These are phyloP conservation scores for Diplocarpon rosae DNA, from an alignment of 2,329 filamentous ascomycete species.

Conservation along the genomic window DNA sequence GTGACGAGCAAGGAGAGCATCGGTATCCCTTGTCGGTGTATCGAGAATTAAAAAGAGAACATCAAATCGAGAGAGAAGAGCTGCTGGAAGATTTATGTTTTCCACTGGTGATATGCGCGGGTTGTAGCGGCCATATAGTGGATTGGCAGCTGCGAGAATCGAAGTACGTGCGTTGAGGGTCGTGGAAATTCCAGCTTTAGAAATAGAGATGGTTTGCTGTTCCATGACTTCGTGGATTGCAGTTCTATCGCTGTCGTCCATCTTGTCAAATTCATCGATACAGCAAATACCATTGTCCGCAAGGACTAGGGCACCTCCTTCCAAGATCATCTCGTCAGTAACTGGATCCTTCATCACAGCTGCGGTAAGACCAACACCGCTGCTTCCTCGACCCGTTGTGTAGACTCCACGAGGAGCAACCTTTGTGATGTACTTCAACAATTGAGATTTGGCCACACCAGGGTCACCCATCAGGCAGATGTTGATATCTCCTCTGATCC, in stretches of 20 bases:
- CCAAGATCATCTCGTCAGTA: conserved; percentile 67
- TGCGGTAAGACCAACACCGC: conserved; percentile 70
- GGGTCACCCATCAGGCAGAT: conserved; percentile 98
- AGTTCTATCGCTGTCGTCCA: conserved; percentile 68
- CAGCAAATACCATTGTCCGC: conserved; percentile 77
- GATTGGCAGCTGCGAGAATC: conserved; percentile 92
- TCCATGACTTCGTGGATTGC: conserved; percentile 85
- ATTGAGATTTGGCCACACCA: conserved; percentile 97
- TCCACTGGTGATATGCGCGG: conserved; percentile 93
- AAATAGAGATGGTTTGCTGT: conserved; percentile 75
- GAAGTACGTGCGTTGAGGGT: conserved; percentile 93
- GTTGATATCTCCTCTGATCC: conserved; percentile 97
- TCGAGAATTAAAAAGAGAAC: conserved; percentile 94
- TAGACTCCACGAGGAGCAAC: conserved; percentile 83
- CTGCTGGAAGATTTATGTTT: conserved; percentile 98
- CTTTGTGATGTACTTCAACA: conserved; percentile 97
- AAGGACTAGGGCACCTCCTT: conserved; percentile 68
- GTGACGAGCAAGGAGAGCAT: conserved; percentile 90
- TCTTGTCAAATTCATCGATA: conserved; percentile 80
- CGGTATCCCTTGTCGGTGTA: conserved; percentile 77
- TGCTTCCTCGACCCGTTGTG: conserved; percentile 72
- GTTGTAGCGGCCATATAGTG: conserved; percentile 95
- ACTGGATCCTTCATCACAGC: conserved; percentile 74
- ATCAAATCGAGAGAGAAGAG: conserved; percentile 92
- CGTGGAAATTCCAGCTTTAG: conserved; percentile 90